A percentile compares a stretch with the other conserved stretches of the same genome.
phyloP scores from a whole-genome alignment of 1,284 basidiomycete genomes.

The Leccinum angustisporum region DNA sequence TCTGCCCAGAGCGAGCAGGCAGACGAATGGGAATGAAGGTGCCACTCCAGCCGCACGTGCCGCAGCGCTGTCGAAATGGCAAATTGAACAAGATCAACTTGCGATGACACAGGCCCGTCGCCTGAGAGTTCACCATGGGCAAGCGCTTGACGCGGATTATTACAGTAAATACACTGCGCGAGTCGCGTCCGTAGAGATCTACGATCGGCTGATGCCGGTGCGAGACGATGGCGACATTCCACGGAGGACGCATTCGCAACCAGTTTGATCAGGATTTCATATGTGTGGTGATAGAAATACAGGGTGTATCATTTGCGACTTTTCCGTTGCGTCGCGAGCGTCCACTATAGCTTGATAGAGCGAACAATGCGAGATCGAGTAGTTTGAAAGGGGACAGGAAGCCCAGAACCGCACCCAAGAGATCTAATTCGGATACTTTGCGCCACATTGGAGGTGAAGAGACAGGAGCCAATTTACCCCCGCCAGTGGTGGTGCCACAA shows the following conservation, averaged over 20 bases:
- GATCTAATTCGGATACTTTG: constrained; percentile 3
- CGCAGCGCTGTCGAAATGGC: background rate
- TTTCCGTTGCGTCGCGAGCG: constrained; percentile 2
- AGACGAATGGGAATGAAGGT: background rate
- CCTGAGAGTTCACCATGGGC: background rate
- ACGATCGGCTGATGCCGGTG: background rate
- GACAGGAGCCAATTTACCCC: constrained; percentile 11
- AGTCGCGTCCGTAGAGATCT: constrained; percentile 10
- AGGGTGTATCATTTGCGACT: constrained; percentile 4
- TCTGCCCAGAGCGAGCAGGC: background rate
- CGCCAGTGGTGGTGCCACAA: background rate
- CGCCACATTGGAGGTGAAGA: constrained; percentile 5
- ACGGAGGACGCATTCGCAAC: background rate
- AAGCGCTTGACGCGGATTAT: background rate
- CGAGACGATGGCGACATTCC: no score
- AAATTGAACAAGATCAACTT: background rate
- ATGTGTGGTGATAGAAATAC: constrained; percentile 19
- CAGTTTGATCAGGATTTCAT: background rate
- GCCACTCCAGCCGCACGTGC: constrained; percentile 4
- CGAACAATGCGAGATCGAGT: constrained; percentile 27
- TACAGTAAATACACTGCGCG: background rate
- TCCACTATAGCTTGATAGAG: constrained; percentile 22
- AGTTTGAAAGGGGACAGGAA: constrained; percentile 14
- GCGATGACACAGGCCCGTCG: background rate
- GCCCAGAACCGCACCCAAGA: constrained; percentile 1